Evolutionary conservation across 2,329 filamentous ascomycete genomes (phyloP).

Genomic region (Sarocladium strictum): DNA sequence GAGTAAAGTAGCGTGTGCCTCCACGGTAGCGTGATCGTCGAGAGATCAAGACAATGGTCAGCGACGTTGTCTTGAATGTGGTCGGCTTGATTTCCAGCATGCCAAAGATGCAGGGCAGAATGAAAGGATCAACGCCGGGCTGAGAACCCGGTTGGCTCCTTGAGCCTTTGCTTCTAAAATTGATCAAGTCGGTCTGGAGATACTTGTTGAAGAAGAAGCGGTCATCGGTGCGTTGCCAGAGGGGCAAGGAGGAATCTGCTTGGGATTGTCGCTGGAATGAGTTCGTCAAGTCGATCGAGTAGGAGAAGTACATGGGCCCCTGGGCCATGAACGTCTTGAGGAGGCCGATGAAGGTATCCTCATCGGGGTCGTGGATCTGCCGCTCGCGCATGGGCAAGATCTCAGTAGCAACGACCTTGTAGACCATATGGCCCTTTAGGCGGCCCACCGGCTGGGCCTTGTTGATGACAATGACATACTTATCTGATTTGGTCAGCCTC

Average conservation of each 20-base stretch:
- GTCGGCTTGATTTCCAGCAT: conserved; percentile 90
- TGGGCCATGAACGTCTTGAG: conserved; percentile 76
- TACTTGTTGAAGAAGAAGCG: conserved; percentile 99
- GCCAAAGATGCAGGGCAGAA: conserved; percentile 91
- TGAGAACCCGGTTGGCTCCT: conserved; percentile 64
- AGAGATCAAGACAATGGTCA: conserved; percentile 85
- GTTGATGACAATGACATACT: conserved; percentile 94
- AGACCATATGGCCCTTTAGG: conserved; percentile 92
- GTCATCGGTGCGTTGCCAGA: conserved; percentile 92
- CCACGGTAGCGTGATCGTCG: conserved; percentile 81
- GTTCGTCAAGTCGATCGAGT: conserved; percentile 94
- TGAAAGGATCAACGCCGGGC: conserved; percentile 78
- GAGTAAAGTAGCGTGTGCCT: conserved; percentile 90
- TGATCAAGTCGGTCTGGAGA: conserved; percentile 83
- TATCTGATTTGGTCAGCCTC: conserved; percentile 47
- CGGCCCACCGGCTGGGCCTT: conserved; percentile 88
- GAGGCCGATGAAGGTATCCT: conserved; percentile 82
- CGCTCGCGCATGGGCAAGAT: conserved; percentile 91
- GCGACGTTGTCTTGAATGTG: conserved; percentile 72
- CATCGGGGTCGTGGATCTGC: conserved; percentile 84
- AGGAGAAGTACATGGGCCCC: conserved; percentile 96
- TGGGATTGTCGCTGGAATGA: conserved; percentile 91
- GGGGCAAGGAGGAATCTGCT: conserved; percentile 60
- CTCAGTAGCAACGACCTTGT: conserved; percentile 86
- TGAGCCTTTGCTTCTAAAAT: conserved; percentile 65